Evolutionary conservation across 495 filamentous ascomycete species (phyloP), one percentile per base, ranked within the genome.

Genomic region (Pyrenula massariospora): DNA sequence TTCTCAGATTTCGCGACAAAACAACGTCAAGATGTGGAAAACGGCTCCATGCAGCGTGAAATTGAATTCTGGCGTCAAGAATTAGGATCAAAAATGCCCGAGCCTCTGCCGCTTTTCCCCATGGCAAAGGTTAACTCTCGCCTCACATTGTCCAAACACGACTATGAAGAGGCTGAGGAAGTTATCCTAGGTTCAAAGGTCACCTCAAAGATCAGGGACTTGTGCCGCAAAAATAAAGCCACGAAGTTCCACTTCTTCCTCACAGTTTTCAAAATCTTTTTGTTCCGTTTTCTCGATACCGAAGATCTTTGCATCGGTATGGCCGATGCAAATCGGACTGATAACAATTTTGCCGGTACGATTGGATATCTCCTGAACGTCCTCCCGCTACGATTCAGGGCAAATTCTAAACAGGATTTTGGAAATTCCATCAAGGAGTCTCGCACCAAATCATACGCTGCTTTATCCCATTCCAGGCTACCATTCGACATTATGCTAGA

Each of bases 281-380:
- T 76, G 0, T 61, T 59, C 56, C 48, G 56, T 23, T 62, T 57
- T 25, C 11, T 57, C 0, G 54, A 64, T 12, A 42, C 24, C 3
- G 58, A 66, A 0, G 68, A 73, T 25, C 54, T 56, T 2, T 49
- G 1, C 20, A 75, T 79, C 24, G 75, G 76, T 2, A 66, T 80
- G 12, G 69, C 66, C 0, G 71, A 75, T 58, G 70, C 65, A 2
- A 73, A 73, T 54, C 66, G 76, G 3, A 60, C 66, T 0, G 61
- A 70, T n/a, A 31, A 31, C 15, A 63, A 64, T 10, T 36, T 70
- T 1, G 25, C 65, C 12, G 52, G 56, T 2, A 73, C 56, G 11
- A 59, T 82, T 12, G 73, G 81, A 10, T 54, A 69, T 24, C 59
- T 75, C 67, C 10, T 79, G 10, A 81, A 84, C 53, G 54, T 80